phyloP scores from a whole-genome alignment of 1,284 basidiomycete genomes.

The Cutaneotrichosporon mucoides region DNA sequence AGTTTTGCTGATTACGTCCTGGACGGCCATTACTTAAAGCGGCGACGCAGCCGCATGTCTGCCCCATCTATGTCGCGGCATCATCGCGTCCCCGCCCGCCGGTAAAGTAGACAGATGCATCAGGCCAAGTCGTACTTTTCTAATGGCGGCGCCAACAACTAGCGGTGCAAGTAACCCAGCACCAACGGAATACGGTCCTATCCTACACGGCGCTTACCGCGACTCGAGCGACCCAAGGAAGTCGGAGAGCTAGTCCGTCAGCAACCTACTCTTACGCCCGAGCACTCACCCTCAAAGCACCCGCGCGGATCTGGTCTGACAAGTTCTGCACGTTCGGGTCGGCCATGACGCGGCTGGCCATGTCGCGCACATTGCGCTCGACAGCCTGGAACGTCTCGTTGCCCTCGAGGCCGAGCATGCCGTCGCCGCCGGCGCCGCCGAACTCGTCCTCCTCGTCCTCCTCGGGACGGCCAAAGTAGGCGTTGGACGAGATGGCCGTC shows the following conservation, averaged over 20 bases:
- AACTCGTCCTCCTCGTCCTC: slow-evolving; percentile 48
- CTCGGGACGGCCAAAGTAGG: slow-evolving; percentile 89
- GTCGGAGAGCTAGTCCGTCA: slow-evolving; percentile 60
- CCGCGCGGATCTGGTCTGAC: slow-evolving; percentile 72
- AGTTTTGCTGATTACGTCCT: too few species aligned
- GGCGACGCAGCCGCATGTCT: too few species aligned
- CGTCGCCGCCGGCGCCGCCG: slow-evolving; percentile 52
- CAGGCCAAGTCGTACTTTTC: too few species aligned
- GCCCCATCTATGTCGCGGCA: too few species aligned
- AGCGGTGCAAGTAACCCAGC: not conserved
- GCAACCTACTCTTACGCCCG: not conserved
- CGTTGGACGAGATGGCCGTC: slow-evolving; percentile 88
- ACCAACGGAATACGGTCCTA: too few species aligned
- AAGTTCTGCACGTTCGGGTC: slow-evolving; percentile 89
- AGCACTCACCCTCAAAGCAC: slow-evolving; percentile 72
- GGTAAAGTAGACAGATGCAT: too few species aligned
- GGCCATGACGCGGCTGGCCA: slow-evolving; percentile 69
- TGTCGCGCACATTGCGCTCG: slow-evolving; percentile 75
- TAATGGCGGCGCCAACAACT: not conserved
- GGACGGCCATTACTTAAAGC: too few species aligned
- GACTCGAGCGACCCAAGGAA: slow-evolving; percentile 59
- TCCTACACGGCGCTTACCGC: slow-evolving; percentile 3
- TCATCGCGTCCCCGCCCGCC: too few species aligned
- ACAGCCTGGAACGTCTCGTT: slow-evolving; percentile 61
- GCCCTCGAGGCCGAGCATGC: slow-evolving; percentile 60